Conservation (phyloP, 129 eudicot species). For the Lonicera japonica region DNA sequence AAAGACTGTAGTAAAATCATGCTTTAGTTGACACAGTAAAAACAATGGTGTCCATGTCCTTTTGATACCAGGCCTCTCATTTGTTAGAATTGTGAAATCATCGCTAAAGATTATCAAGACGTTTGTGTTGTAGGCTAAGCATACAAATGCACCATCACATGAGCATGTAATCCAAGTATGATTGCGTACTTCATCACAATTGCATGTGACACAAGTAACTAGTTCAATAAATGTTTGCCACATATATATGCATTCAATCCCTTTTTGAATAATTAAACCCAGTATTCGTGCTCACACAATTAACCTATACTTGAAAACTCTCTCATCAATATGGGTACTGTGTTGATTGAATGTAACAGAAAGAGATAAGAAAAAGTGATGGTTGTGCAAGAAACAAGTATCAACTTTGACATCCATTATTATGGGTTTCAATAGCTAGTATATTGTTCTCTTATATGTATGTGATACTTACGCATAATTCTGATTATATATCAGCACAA, state of each 20-base stretch:
- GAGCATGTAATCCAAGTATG: no score
- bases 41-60: neutral
- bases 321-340: neutral
- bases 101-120: neutral
- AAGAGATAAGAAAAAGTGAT: neutral
- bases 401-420: neutral
- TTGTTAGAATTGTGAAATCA: neutral
- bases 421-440: neutral
- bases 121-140: neutral
- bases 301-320: no score
- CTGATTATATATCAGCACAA: conserved; percentile 48
- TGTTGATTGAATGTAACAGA: neutral
- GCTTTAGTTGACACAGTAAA: conserved; percentile 8
- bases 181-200: no score
- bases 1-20: neutral
- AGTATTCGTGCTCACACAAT: neutral
- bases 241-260: neutral
- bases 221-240: neutral
- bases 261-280: neutral
- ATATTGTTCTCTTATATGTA: neutral
- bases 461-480: conserved; percentile 16
- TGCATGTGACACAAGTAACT: neutral
- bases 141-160: no score
- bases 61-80: conserved; percentile 3
- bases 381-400: neutral